Base-by-base conservation (phyloP, 78 protist genomes). In the Dictyostelium brefeldianum region DNA sequence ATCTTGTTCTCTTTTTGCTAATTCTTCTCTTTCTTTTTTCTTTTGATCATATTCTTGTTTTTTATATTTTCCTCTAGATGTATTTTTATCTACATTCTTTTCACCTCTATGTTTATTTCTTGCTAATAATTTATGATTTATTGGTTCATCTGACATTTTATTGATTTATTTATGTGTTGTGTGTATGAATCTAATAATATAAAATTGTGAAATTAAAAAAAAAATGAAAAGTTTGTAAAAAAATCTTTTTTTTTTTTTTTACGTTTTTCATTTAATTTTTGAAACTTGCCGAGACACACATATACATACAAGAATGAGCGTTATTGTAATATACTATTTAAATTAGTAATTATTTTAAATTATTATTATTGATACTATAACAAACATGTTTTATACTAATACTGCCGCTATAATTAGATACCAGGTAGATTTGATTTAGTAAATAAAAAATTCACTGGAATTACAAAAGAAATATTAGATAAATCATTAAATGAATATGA, bases 81-180 rank as follows among this genome's bases (percentile, higher is more conserved):
- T 79, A 65, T 78, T 62, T 65, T 65, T 78, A 65, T 79, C 84
- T 2, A 57, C 83, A 51, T 53, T 81, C 17, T 51, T 78, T 18
- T 73, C 70, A 11, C 75, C 48, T 36, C 73, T 48, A 56, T 79
- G 83, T 41, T 48, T 18, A 25, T 46, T n/a, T 53, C 85, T 64
- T 50, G 93, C 85, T 22, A 64, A n/a, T 41, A 41, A 14, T 51
- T 89, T 79, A 46, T 77, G 71, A 41, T 79, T 89, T 17, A 78
- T 27, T 36, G 95, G 91, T 71, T 83, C 91, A 41, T 83, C 91
- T 22, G 91, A 83, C 91, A 83, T 83, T 36, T 46, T 77, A n/a
- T 77, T 1, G 20, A 50, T 22, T 10, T 73, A 14, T 29, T 14
- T 67, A 27, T 1, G 0, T 62, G 43, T 36, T 36, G 43, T 36